phyloP scores from a whole-genome alignment of 2,329 filamentous ascomycete species.

The Pyrenochaeta sp. region DNA sequence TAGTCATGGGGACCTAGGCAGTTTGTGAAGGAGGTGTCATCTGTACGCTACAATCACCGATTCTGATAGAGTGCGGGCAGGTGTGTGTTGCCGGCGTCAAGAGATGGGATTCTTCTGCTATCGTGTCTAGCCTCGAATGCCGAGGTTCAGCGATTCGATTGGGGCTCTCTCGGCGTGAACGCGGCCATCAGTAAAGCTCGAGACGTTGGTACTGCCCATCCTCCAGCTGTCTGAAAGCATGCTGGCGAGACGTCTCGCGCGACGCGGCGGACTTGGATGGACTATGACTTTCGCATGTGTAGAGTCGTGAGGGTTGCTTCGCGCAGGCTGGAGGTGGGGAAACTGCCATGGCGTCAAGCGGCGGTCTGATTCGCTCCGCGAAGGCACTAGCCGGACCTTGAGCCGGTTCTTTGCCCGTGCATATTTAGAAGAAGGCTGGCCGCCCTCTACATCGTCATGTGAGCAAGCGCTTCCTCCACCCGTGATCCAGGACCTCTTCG shows the following conservation, averaged over 20 bases:
- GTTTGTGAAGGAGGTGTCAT: conserved; percentile 29
- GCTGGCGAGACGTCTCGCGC: neutral
- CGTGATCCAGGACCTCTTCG: conserved; percentile 15
- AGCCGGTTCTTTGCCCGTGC: conserved; percentile 1
- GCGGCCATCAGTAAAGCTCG: neutral
- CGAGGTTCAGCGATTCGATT: neutral
- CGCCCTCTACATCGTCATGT: conserved; percentile 9
- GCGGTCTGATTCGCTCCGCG: conserved; percentile 14
- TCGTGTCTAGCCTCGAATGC: neutral
- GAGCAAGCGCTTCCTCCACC: conserved; percentile 10
- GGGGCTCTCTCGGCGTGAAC: neutral
- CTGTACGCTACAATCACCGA: conserved; percentile 21
- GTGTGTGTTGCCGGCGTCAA: conserved; percentile 4
- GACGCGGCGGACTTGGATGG: neutral
- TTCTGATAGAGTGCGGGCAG: conserved; percentile 9
- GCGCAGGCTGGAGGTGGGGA: conserved; percentile 17
- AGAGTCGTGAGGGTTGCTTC: conserved; percentile 9
- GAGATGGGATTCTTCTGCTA: neutral
- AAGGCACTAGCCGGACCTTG: neutral
- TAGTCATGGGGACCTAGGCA: conserved; percentile 24
- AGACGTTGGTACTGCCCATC: neutral
- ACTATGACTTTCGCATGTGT: neutral
- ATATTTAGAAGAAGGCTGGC: conserved; percentile 8
- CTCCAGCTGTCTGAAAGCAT: neutral
- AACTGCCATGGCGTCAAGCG: conserved; percentile 14